A percentile compares a stretch with the other conserved stretches of the same genome.
Evolutionary conservation across 257 asterid genomes (phyloP).

Genomic region (Solanum pennellii): DNA sequence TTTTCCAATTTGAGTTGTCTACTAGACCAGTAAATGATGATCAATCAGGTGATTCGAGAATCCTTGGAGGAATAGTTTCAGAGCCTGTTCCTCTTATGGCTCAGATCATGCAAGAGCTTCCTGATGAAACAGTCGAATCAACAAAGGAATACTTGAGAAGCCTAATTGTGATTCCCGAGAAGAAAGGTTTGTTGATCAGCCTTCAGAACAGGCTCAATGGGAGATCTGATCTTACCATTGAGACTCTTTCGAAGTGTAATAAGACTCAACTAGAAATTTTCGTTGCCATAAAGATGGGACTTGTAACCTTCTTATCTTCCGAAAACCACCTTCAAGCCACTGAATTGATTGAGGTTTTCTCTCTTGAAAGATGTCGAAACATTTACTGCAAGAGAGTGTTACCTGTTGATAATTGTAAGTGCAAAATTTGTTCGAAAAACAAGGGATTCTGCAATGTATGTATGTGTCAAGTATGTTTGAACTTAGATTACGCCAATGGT

Average conservation of each 20-base stretch:
- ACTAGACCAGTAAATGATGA: constrained; percentile 51
- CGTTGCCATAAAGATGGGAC: constrained; percentile 62
- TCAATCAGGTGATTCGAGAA: constrained; percentile 54
- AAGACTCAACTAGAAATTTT: constrained; percentile 60
- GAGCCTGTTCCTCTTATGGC: constrained; percentile 61
- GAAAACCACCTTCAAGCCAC: constrained; percentile 26
- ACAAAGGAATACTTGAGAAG: constrained; percentile 49
- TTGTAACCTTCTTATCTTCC: constrained; percentile 36
- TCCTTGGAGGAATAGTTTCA: constrained; percentile 59
- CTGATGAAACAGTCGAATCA: constrained; percentile 63
- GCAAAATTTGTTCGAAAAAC: constrained; percentile 55
- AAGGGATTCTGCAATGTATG: constrained; percentile 91
- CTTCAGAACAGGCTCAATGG: constrained; percentile 55
- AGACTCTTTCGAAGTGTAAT: constrained; percentile 66
- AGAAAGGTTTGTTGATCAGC: constrained; percentile 36
- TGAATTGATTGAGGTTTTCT: constrained; percentile 63
- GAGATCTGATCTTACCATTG: constrained; percentile 48
- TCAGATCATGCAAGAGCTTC: constrained; percentile 59
- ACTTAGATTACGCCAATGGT: constrained; percentile 70
- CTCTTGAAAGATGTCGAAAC: constrained; percentile 70
- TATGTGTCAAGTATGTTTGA: constrained; percentile 88
- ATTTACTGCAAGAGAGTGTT: constrained; percentile 54
- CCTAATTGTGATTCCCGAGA: constrained; percentile 24
- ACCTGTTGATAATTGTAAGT: constrained; percentile 87
- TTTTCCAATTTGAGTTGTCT: constrained; percentile 75